Percentiles rank a stretch among this genome's conserved stretches.
Conservation (phyloP, 306 rosid genomes). For the Trifolium dubium region DNA sequence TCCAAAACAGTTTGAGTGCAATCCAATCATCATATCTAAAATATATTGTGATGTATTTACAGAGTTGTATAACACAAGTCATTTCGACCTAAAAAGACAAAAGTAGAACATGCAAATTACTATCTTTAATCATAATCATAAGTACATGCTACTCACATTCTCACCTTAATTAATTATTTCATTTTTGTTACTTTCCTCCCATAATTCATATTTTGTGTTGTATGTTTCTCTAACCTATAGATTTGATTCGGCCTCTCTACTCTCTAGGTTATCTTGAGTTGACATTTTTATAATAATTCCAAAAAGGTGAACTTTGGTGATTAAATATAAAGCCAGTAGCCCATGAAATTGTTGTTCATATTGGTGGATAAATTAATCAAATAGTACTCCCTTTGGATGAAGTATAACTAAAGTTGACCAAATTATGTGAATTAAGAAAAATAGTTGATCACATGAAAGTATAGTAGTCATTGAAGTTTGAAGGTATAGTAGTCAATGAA, state of each 20-base stretch:
- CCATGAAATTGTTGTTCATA: too few relatives aligned
- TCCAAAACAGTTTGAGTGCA: conserved; percentile 21
- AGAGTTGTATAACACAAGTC: neutral
- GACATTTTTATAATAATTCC: neutral
- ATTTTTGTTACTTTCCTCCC: neutral
- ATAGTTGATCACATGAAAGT: too few relatives aligned
- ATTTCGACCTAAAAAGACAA: neutral
- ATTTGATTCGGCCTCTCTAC: neutral
- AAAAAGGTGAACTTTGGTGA: too few relatives aligned
- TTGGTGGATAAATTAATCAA: too few relatives aligned
- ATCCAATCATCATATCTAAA: conserved; percentile 32
- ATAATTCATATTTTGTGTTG: neutral
- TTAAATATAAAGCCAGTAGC: too few relatives aligned
- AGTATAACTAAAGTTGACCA: too few relatives aligned
- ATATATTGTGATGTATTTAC: neutral
- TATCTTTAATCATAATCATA: conserved; percentile 2
- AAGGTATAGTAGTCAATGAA: too few relatives aligned
- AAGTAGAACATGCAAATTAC: conserved; percentile 4
- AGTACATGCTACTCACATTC: neutral
- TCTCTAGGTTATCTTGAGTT: neutral
- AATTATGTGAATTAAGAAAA: too few relatives aligned
- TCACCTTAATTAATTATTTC: conserved; percentile 1
- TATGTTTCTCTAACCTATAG: neutral
- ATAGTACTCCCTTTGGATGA: too few relatives aligned
- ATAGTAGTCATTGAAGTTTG: too few relatives aligned